phyloP scores from a whole-genome alignment of 768 basidiomycete genomes.

The Panaeolus papilionaceus region DNA sequence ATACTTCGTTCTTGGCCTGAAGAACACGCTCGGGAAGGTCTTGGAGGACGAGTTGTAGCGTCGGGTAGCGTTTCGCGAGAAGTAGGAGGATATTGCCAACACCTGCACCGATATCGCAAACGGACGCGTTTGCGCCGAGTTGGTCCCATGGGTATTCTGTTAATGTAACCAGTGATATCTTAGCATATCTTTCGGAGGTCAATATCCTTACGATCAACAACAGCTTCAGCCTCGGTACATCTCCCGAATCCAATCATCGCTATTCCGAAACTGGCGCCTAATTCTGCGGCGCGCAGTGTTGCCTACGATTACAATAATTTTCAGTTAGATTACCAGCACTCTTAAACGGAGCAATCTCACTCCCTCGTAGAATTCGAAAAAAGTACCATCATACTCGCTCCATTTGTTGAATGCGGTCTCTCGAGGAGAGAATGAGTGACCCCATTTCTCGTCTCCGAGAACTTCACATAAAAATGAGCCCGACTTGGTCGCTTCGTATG shows the following conservation, averaged over 20 bases:
- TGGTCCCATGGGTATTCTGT: constrained; percentile 39
- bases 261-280: constrained; percentile 33
- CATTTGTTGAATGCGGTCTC: constrained; percentile 24
- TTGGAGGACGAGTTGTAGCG: constrained; percentile 41
- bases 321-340: too few species aligned
- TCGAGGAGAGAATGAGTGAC: constrained; percentile 19
- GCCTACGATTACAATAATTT: background rate
- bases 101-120: constrained; percentile 49
- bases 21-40: constrained; percentile 40
- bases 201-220: constrained; percentile 29
- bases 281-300: constrained; percentile 24
- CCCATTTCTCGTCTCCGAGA: constrained; percentile 35
- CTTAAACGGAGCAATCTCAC: background rate
- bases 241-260: constrained; percentile 40
- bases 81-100: constrained; percentile 39
- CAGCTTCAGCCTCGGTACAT: constrained; percentile 28
- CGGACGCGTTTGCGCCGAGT: constrained; percentile 26
- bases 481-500: background rate
- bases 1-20: constrained; percentile 39
- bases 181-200: too few species aligned
- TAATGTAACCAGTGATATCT: too few species aligned
- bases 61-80: constrained; percentile 39
- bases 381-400: background rate
- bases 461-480: constrained; percentile 32
- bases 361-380: background rate